phyloP scores from a whole-genome alignment of 768 basidiomycete genomes.

The Lactarius deliciosus region DNA sequence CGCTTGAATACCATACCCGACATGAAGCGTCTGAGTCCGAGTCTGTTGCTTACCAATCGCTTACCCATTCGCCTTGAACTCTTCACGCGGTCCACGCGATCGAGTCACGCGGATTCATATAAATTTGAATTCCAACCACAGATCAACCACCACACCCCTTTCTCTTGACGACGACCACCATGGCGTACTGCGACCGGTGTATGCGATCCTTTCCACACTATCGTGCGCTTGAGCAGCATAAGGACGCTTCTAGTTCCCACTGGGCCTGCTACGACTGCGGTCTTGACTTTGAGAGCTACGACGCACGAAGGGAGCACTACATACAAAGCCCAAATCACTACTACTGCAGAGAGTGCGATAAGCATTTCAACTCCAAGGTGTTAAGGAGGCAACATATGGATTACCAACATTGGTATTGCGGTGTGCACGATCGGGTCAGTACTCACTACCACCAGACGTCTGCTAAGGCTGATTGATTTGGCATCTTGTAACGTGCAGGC shows the following conservation, averaged over 20 bases:
- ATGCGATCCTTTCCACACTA: constrained; percentile 26
- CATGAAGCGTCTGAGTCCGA: too few species aligned
- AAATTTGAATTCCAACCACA: not conserved
- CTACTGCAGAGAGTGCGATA: constrained; percentile 7
- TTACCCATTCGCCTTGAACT: too few species aligned
- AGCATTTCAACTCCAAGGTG: not conserved
- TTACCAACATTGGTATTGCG: constrained; percentile 10
- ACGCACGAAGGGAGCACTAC: not conserved
- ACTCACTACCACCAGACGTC: constrained; percentile 15
- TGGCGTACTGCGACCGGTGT: constrained; percentile 19
- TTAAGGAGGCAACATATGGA: constrained; percentile 3
- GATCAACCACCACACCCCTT: not conserved
- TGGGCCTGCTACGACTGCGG: constrained; percentile 48
- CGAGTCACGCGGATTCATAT: too few species aligned
- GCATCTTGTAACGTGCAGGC: constrained; percentile 25
- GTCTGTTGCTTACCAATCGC: too few species aligned
- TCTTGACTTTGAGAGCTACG: constrained; percentile 41
- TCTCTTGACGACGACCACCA: not conserved
- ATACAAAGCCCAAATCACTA: not conserved
- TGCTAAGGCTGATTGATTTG: not conserved
- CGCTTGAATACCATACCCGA: too few species aligned
- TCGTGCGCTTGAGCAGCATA: constrained; percentile 34
- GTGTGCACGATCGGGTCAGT: not conserved
- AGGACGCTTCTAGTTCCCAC: constrained; percentile 38
- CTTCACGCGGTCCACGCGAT: too few species aligned